phyloP scores from a whole-genome alignment of 805 yeast species.

The Starmerella etchellsii region DNA sequence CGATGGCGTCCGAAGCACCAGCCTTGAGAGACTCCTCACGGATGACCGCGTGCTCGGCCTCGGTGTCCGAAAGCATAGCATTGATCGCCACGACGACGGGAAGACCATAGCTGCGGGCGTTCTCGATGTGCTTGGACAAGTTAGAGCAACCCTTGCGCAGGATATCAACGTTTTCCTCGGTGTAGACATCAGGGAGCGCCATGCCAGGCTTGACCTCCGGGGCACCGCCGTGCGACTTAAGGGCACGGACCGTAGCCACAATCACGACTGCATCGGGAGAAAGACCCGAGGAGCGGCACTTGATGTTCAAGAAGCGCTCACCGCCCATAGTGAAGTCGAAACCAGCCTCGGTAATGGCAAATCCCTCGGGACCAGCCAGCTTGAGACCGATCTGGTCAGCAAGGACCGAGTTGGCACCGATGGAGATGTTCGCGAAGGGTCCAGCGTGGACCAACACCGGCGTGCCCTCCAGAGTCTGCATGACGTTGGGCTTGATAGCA shows the following conservation, averaged over 20 bases:
- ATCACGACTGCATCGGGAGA: conserved; percentile 82
- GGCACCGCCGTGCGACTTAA: conserved; percentile 94
- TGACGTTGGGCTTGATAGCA: conserved; percentile 88
- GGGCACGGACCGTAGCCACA: conserved; percentile 94
- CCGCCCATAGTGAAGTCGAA: conserved; percentile 99
- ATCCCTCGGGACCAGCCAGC: conserved; percentile 72
- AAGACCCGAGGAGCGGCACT: conserved; percentile 83
- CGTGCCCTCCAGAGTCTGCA: conserved; percentile 96
- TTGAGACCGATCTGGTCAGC: conserved; percentile 90
- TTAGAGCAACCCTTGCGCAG: conserved; percentile 73
- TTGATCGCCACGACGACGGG: conserved; percentile 95
- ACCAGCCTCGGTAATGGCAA: conserved; percentile 94
- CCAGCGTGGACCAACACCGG: conserved; percentile 98
- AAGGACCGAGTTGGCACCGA: conserved; percentile 88
- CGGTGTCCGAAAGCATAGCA: conserved; percentile 70
- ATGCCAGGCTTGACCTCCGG: conserved; percentile 93
- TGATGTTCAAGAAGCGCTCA: conserved; percentile 89
- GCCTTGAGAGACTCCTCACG: conserved; percentile 70
- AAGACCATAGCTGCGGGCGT: conserved; percentile 70
- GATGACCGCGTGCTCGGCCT: conserved; percentile 65
- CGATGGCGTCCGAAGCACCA: conserved; percentile 88
- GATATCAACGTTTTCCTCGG: conserved; percentile 66
- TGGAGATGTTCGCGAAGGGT: conserved; percentile 93
- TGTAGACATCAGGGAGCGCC: conserved; percentile 68
- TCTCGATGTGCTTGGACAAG: conserved; percentile 77